Evolutionary conservation across 345 rosid genomes (phyloP).

Genomic region (Arabidopsis thaliana): TAIR10.1 NC_003076.8:25571001-25571500

Average conservation of each 20-base stretch:
- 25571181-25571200: constrained; percentile 77
- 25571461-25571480: constrained; percentile 60
- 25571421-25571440: constrained; percentile 94
- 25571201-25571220: constrained; percentile 71
- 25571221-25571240: constrained; percentile 92
- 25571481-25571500: constrained; percentile 81
- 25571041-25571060: constrained; percentile 17
- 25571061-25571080: constrained; percentile 42
- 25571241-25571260: constrained; percentile 87
- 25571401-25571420: constrained; percentile 97
- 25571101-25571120: constrained; percentile 2
- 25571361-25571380: background rate
- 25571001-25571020: constrained; percentile 4
- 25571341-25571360: background rate
- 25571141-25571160: constrained; percentile 57
- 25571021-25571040: background rate
- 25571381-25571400: constrained; percentile 56
- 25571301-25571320: background rate
- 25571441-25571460: constrained; percentile 68
- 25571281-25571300: background rate
- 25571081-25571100: background rate
- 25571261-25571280: constrained; percentile 48
- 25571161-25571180: constrained; percentile 81
- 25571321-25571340: background rate
- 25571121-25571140: constrained; percentile 11